These are phyloP conservation scores for Citrus trifoliata DNA, from an alignment of 345 rosid genomes.

Conservation along the genomic window DNA sequence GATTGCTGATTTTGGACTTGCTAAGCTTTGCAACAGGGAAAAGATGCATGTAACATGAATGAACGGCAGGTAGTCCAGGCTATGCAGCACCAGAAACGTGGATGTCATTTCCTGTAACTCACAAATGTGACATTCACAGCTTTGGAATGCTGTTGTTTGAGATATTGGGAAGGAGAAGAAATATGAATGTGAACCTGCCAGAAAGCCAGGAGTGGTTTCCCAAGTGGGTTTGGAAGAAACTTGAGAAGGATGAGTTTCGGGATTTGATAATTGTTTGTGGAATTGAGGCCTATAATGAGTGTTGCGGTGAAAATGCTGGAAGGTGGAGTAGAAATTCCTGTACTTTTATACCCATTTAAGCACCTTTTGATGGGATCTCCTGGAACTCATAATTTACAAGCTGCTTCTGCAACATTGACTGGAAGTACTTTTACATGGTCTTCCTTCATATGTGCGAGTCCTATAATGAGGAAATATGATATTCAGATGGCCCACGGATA, in stretches of 20 bases:
- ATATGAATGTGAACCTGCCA: neutral
- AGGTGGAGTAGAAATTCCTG: conserved; percentile 6
- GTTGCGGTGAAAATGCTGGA: conserved; percentile 23
- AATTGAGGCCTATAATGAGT: conserved; percentile 17
- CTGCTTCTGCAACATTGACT: too few relatives aligned
- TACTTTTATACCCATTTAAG: conserved; percentile 2
- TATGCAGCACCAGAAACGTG: conserved; percentile 20
- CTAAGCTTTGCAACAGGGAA: conserved; percentile 14
- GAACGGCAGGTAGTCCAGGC: conserved; percentile 8
- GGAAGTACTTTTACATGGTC: neutral
- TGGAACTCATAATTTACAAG: neutral
- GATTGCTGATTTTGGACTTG: conserved; percentile 15
- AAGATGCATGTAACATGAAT: neutral
- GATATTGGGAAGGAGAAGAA: neutral
- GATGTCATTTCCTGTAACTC: conserved; percentile 4
- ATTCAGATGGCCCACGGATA: conserved; percentile 14
- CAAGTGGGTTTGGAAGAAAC: too few relatives aligned
- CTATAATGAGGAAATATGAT: conserved; percentile 15
- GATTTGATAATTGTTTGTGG: too few relatives aligned
- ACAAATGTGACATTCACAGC: neutral
- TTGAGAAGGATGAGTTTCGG: too few relatives aligned
- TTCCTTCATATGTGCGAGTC: conserved; percentile 3
- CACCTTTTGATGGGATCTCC: neutral
- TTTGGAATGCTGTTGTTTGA: too few relatives aligned
- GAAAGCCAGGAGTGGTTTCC: conserved; percentile 14